Evolutionary conservation across 2,329 filamentous ascomycete genomes (phyloP).

Genomic region (Aspergillus hiratsukae): DNA sequence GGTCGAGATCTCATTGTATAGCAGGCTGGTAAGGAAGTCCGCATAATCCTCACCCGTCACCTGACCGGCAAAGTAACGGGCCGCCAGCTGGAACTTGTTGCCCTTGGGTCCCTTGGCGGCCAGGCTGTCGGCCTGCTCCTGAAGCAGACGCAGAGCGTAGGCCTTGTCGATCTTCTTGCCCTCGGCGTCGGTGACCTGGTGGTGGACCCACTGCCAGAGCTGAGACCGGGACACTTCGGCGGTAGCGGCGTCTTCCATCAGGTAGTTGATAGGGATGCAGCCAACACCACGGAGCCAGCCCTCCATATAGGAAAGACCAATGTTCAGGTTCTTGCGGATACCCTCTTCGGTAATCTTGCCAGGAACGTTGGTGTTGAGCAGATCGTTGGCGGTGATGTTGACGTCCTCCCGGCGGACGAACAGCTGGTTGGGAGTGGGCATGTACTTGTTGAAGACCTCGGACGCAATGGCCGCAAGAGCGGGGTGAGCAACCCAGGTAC

Average conservation of each 20-base stretch:
- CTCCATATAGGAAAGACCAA: constrained; percentile 97
- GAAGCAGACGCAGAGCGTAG: constrained; percentile 79
- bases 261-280: constrained; percentile 94
- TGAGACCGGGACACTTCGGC: constrained; percentile 93
- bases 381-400: constrained; percentile 75
- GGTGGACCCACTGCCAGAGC: constrained; percentile 91
- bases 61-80: constrained; percentile 87
- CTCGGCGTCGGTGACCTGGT: constrained; percentile 70
- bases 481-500: constrained; percentile 96
- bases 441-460: constrained; percentile 95
- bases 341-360: constrained; percentile 88
- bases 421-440: constrained; percentile 97
- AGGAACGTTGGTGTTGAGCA: constrained; percentile 97
- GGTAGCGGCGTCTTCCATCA: constrained; percentile 98
- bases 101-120: constrained; percentile 71
- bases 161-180: constrained; percentile 91
- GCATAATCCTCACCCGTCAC: constrained; percentile 97
- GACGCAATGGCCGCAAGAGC: constrained; percentile 82
- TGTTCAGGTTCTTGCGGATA: constrained; percentile 96
- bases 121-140: constrained; percentile 77
- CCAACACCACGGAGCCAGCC: constrained; percentile 93
- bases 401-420: constrained; percentile 89
- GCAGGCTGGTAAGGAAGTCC: constrained; percentile 82
- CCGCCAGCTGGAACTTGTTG: constrained; percentile 87
- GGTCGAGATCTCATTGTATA: constrained; percentile 61